phyloP scores from a whole-genome alignment of 768 basidiomycete genomes.

The Termitomyces heimii region DNA sequence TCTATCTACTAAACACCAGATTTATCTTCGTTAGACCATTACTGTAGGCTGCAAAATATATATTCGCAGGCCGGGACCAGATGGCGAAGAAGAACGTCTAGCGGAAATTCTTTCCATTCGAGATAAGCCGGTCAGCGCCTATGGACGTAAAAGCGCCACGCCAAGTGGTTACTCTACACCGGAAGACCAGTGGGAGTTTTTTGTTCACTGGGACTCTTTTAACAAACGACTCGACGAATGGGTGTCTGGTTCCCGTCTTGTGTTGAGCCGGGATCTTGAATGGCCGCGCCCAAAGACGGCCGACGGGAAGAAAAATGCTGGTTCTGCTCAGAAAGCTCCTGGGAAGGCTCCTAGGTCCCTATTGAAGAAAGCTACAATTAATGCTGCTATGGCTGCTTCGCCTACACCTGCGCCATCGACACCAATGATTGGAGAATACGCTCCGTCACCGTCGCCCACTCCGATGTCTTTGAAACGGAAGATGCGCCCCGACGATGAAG shows the following conservation, averaged over 20 bases:
- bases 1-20: conserved; percentile 24
- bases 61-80: conserved; percentile 72
- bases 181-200: conserved; percentile 87
- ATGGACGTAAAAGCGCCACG: conserved; percentile 39
- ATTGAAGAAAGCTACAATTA: conserved; percentile 64
- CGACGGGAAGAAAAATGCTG: conserved; percentile 47
- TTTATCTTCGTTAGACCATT: conserved; percentile 52
- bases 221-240: conserved; percentile 99
- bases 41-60: conserved; percentile 94
- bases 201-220: conserved; percentile 98
- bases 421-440: conserved; percentile 21
- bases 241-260: conserved; percentile 84
- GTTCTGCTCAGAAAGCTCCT: conserved; percentile 46
- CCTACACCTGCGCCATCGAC: conserved; percentile 43
- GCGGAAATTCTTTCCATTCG: conserved; percentile 96
- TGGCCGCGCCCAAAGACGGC: conserved; percentile 88
- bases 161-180: conserved; percentile 39
- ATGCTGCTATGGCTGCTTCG: conserved; percentile 55
- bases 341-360: conserved; percentile 61
- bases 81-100: conserved; percentile 84
- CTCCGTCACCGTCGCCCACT: conserved; percentile 51
- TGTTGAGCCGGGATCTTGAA: conserved; percentile 82
- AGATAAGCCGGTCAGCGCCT: conserved; percentile 69
- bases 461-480: conserved; percentile 63
- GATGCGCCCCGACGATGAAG: conserved; percentile 57